These are phyloP conservation scores for Penicillium samsonianum DNA, from an alignment of 495 filamentous ascomycete species.

Conservation along the genomic window DNA sequence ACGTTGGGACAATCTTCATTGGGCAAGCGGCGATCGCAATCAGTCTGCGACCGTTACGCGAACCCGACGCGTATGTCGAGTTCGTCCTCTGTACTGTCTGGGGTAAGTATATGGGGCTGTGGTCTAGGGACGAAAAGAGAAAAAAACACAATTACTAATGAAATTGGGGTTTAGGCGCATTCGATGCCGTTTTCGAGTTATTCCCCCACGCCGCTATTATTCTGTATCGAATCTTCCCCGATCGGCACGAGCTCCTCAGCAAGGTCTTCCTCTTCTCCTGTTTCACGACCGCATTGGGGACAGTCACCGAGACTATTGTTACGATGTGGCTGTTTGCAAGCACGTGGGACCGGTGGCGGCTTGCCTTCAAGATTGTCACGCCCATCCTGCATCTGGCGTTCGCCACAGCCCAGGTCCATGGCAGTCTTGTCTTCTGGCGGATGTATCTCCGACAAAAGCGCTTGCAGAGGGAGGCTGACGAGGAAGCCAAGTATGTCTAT, in stretches of 20 bases:
- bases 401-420: conserved; percentile 47
- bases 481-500: neutral
- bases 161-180: conserved; percentile 36
- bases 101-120: conserved; percentile 34
- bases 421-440: conserved; percentile 44
- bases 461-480: conserved; percentile 22
- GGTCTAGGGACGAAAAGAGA: neutral
- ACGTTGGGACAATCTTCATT: conserved; percentile 50
- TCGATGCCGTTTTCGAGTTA: conserved; percentile 52
- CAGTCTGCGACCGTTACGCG: conserved; percentile 37
- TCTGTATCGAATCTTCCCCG: conserved; percentile 47
- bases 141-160: neutral
- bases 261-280: conserved; percentile 42
- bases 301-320: conserved; percentile 46
- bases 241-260: conserved; percentile 42
- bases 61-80: conserved; percentile 50
- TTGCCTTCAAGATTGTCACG: conserved; percentile 52
- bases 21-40: conserved; percentile 49
- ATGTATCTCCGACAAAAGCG: conserved; percentile 41
- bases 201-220: conserved; percentile 53
- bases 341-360: conserved; percentile 47
- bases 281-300: conserved; percentile 45
- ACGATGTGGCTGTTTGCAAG: conserved; percentile 52
- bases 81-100: conserved; percentile 51
- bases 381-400: conserved; percentile 50